These are phyloP conservation scores for Erysimum pusillum DNA, from an alignment of 441 rosid species.

Conservation along the genomic window DNA sequence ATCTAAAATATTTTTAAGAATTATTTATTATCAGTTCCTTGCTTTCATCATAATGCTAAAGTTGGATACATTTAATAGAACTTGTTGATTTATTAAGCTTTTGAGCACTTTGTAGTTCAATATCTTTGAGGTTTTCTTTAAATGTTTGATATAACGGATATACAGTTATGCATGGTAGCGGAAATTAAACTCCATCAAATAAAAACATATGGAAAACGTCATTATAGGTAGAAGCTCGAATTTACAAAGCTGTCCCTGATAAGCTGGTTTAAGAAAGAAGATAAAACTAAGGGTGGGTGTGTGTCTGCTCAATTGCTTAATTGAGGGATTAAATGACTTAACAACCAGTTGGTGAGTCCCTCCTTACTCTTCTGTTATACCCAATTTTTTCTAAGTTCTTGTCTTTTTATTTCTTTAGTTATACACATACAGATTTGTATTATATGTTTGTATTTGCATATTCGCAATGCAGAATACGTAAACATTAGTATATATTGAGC, in stretches of 20 bases:
- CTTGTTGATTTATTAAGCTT: background rate
- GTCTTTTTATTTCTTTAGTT: constrained; percentile 26
- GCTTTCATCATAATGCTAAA: background rate
- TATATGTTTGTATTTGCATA: constrained; percentile 15
- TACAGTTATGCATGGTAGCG: constrained; percentile 28
- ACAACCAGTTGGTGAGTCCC: constrained; percentile 52
- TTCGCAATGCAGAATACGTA: background rate
- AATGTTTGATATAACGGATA: background rate
- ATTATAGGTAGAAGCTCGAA: background rate
- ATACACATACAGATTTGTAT: constrained; percentile 14
- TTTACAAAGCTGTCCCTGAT: constrained; percentile 13
- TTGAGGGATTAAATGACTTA: constrained; percentile 43
- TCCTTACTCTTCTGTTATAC: constrained; percentile 42
- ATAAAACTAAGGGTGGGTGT: constrained; percentile 42
- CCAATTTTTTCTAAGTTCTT: constrained; percentile 38
- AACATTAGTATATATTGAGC: background rate
- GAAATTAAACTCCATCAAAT: constrained; percentile 28
- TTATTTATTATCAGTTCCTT: background rate
- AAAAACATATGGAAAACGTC: constrained; percentile 22
- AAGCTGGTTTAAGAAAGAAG: constrained; percentile 37
- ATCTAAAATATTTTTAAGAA: background rate
- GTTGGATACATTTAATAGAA: background rate
- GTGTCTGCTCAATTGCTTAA: constrained; percentile 48
- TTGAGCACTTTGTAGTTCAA: background rate
- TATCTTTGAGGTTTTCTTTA: background rate